phyloP scores from a whole-genome alignment of 164 flowering plant genomes.

The Taxillus chinensis region DNA sequence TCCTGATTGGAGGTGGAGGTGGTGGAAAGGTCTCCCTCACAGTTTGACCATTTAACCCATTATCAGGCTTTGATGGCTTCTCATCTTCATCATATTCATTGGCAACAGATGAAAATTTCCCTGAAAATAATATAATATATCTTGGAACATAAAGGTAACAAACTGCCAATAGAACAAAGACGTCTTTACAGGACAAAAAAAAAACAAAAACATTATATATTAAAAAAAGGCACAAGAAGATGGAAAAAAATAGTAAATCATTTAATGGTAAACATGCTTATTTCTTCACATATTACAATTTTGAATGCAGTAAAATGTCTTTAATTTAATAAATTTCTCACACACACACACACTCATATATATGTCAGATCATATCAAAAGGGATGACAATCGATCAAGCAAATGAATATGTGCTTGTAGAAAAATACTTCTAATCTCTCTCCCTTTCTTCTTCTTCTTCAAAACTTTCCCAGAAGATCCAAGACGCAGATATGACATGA shows the following conservation, averaged over 20 bases:
- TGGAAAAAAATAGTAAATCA: neutral
- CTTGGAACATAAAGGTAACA: neutral
- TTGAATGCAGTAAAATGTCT: neutral
- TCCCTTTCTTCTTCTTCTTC: constrained; percentile 95
- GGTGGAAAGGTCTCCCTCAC: constrained; percentile 45
- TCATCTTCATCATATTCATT: constrained; percentile 56
- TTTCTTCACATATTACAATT: neutral
- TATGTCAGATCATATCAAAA: neutral
- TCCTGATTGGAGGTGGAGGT: constrained; percentile 64
- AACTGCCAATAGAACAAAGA: neutral
- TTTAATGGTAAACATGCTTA: neutral
- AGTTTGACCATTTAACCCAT: constrained; percentile 28
- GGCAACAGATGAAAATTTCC: constrained; percentile 34
- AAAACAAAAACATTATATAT: neutral
- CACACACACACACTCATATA: no score
- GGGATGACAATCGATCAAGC: no score
- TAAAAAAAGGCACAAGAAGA: neutral
- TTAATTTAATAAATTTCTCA: neutral
- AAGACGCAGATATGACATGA: constrained; percentile 96
- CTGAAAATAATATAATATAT: constrained; percentile 24
- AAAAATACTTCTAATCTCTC: constrained; percentile 57
- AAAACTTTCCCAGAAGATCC: constrained; percentile 97
- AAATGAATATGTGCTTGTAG: neutral
- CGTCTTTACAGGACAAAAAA: neutral
- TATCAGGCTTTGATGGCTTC: constrained; percentile 39